Evolutionary conservation across 2,329 filamentous ascomycete species (phyloP).

Genomic region (Botryotinia calthae): DNA sequence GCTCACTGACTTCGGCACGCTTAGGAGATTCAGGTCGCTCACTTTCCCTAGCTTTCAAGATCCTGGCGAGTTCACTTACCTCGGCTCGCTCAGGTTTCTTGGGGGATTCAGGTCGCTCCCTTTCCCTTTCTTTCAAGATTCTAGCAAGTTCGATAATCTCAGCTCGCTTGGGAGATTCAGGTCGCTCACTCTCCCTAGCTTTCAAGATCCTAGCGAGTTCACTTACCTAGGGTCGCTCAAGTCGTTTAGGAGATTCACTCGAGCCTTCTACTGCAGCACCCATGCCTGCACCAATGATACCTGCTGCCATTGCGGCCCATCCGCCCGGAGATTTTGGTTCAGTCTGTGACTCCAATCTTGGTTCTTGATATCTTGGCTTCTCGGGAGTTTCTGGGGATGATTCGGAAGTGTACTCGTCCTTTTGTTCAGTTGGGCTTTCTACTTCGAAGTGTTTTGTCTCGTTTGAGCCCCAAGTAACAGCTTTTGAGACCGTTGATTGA

Average conservation of each 20-base stretch:
- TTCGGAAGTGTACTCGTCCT: conserved; percentile 34
- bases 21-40: conserved; percentile 21
- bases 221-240: conserved; percentile 14
- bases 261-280: conserved; percentile 35
- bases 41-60: conserved; percentile 13
- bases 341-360: background rate
- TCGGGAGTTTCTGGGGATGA: conserved; percentile 39
- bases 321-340: conserved; percentile 28
- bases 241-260: conserved; percentile 27
- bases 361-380: conserved; percentile 26
- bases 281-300: conserved; percentile 45
- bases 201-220: conserved; percentile 4
- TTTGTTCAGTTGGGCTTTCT: conserved; percentile 52
- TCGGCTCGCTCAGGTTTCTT: conserved; percentile 17
- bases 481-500: conserved; percentile 50
- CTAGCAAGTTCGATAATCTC: conserved; percentile 9
- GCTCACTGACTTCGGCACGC: conserved; percentile 12
- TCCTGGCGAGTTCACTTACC: conserved; percentile 10
- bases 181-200: conserved; percentile 17
- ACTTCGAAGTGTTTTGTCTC: conserved; percentile 63
- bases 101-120: conserved; percentile 23
- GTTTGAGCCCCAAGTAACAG: conserved; percentile 63
- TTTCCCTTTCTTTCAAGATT: background rate
- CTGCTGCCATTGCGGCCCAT: conserved; percentile 54
- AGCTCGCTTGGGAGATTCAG: conserved; percentile 17